phyloP scores from a whole-genome alignment of 2,329 filamentous ascomycete genomes.

The Ampelomyces quisqualis region DNA sequence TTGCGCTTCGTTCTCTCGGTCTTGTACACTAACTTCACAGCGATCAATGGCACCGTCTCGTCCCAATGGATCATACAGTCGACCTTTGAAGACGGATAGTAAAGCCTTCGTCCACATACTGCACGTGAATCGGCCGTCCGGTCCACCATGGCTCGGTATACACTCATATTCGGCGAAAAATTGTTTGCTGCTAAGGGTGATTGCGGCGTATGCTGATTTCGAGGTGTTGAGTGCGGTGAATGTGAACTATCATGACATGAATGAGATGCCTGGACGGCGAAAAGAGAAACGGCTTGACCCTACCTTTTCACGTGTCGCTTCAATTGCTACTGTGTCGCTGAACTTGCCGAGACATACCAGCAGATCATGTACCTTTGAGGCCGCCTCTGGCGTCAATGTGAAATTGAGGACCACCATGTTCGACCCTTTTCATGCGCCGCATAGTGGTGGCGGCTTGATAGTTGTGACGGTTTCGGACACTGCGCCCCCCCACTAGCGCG shows the following conservation, averaged over 20 bases:
- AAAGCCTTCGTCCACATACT: conserved; percentile 69
- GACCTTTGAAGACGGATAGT: conserved; percentile 71
- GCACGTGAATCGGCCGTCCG: conserved; percentile 65
- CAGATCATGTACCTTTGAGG: conserved; percentile 69
- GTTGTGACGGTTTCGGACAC: no score
- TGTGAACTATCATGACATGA: conserved; percentile 53
- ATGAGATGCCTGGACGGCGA: conserved; percentile 21
- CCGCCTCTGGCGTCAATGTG: conserved; percentile 71
- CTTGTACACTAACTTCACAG: conserved; percentile 73
- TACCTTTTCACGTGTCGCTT: conserved; percentile 69
- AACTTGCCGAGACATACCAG: conserved; percentile 76
- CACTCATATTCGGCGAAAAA: conserved; percentile 76
- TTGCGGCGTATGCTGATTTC: conserved; percentile 75
- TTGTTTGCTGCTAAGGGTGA: conserved; percentile 64
- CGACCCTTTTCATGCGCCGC: conserved; percentile 9
- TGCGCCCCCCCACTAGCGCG: conserved; percentile 27
- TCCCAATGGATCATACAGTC: conserved; percentile 63
- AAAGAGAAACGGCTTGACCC: conserved; percentile 15
- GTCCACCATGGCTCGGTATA: conserved; percentile 42
- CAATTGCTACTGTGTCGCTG: conserved; percentile 74
- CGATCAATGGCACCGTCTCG: conserved; percentile 70
- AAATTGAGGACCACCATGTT: conserved; percentile 62
- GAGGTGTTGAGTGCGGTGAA: conserved; percentile 77
- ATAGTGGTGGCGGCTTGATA: conserved; percentile 10
- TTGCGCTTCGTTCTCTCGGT: conserved; percentile 65